Evolutionary conservation across 768 basidiomycete species (phyloP).

Genomic region (Holtermanniella nyarrowii): DNA sequence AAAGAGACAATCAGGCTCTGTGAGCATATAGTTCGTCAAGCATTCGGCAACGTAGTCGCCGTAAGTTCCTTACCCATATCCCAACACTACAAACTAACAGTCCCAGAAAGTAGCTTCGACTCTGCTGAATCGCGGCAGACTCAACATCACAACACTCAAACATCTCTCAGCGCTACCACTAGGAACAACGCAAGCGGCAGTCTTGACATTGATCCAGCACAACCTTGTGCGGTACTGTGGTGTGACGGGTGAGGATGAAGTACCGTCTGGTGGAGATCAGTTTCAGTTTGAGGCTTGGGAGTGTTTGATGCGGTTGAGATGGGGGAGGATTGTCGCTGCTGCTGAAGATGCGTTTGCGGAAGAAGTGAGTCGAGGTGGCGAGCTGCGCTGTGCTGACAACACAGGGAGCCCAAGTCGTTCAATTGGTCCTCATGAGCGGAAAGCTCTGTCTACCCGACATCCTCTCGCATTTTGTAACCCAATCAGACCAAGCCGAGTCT

Average conservation of each 20-base stretch:
- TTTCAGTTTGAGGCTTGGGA: constrained; percentile 75
- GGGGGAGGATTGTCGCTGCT: constrained; percentile 68
- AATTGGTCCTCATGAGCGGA: neutral
- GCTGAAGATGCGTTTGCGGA: constrained; percentile 62
- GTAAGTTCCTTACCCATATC: constrained; percentile 17
- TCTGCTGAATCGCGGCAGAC: constrained; percentile 69
- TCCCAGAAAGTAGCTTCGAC: constrained; percentile 60
- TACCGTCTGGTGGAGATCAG: constrained; percentile 25
- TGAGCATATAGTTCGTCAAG: constrained; percentile 34
- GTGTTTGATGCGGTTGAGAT: constrained; percentile 69
- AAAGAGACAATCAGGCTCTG: constrained; percentile 39
- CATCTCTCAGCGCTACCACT: constrained; percentile 60
- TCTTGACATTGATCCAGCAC: constrained; percentile 78
- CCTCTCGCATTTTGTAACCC: neutral
- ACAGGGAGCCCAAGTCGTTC: neutral
- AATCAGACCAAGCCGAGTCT: neutral
- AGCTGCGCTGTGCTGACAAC: neutral
- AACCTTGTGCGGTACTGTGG: constrained; percentile 73
- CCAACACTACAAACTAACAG: neutral
- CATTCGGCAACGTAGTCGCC: constrained; percentile 35
- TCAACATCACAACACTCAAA: constrained; percentile 59
- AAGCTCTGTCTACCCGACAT: neutral
- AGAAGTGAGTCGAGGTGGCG: constrained; percentile 47
- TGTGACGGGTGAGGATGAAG: constrained; percentile 60
- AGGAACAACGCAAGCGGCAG: constrained; percentile 56